Evolutionary conservation across 2,329 filamentous ascomycete species (phyloP), one percentile per base, ranked within the genome.

Genomic region (Aspergillus unguis): DNA sequence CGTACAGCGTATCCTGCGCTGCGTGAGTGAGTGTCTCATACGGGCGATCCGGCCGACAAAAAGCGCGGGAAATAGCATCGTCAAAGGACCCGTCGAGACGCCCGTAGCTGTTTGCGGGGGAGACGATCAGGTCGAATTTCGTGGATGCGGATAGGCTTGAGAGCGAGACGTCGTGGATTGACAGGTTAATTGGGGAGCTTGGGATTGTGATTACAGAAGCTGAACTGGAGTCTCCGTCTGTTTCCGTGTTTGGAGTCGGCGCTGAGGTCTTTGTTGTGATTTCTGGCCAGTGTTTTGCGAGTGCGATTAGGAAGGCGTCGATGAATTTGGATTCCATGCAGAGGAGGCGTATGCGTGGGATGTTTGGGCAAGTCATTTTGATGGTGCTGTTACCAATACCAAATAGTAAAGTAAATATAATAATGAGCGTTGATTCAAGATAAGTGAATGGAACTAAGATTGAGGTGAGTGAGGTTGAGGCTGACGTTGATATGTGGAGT

Each of bases 21-120:
- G 70, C 72, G 5, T 65, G 62, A 0, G 79, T 81, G 1, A 82
- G 70, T 1, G 77, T 77, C 23, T 71, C 57, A 56, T 81, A 81
- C 48, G 77, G 70, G 26, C 73, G 60, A 3, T 55, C 54, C 0
- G 77, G 77, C 3, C 58, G 61, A 1, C 75, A 75, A 54, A 81
- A 75, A 8, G 71, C 71, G 31, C 72, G 69, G 0, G 78, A 80
- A 50, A 82, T 77, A 26, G 79, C 79, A 56, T 80, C 75, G 63
- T 82, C 79, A 56, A 81, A 83, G 44, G 72, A 77, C 28, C 80
- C 80, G 56, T 82, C 79, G 1, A 83, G 72, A 1, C 73, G 71
- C 28, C 73, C 79, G 60, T 80, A 82, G 1, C 77, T 80, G 58
- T 82, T 82, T 38, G 79, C 78, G 0, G 79, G 80, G 1, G 79